Conservation (phyloP, 1,139 yeast genomes). For the Suzukiozyma palmioleophila region DNA sequence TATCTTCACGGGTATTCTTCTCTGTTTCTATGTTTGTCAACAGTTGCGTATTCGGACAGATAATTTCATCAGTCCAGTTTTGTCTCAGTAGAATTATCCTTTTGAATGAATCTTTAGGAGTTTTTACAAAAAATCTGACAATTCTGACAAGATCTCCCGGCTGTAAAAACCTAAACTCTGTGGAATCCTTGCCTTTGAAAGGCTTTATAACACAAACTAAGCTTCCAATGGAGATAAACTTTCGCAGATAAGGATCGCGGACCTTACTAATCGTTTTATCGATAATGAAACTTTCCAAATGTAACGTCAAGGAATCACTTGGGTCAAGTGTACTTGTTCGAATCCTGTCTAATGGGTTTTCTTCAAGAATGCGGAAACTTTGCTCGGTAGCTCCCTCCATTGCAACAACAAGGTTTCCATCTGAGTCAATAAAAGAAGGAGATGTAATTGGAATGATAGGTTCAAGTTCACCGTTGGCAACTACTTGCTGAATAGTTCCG, state of each 20-base stretch:
- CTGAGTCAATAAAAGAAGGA: not conserved
- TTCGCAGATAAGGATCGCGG: conserved; percentile 27
- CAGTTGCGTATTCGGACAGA: not conserved
- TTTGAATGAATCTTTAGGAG: conserved; percentile 7
- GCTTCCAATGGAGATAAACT: conserved; percentile 25
- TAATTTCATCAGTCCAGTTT: not conserved
- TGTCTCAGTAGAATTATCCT: not conserved
- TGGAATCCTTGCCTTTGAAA: conserved; percentile 18
- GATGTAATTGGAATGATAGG: not conserved
- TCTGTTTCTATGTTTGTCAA: not conserved
- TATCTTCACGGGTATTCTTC: conserved; percentile 8
- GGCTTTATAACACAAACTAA: conserved; percentile 35
- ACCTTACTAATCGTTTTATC: conserved; percentile 19
- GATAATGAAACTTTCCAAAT: conserved; percentile 21
- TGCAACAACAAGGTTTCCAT: not conserved
- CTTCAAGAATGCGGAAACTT: not conserved
- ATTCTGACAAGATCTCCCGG: conserved; percentile 34
- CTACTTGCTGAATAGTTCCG: no score
- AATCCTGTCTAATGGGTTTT: not conserved
- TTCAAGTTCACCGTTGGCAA: not conserved
- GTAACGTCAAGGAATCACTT: conserved; percentile 14
- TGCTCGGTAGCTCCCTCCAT: not conserved
- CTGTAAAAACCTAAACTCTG: conserved; percentile 24
- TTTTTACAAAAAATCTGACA: conserved; percentile 22
- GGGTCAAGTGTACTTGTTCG: not conserved